Conservation (phyloP, 2,329 filamentous ascomycete species). For the Alternaria sp. region DNA sequence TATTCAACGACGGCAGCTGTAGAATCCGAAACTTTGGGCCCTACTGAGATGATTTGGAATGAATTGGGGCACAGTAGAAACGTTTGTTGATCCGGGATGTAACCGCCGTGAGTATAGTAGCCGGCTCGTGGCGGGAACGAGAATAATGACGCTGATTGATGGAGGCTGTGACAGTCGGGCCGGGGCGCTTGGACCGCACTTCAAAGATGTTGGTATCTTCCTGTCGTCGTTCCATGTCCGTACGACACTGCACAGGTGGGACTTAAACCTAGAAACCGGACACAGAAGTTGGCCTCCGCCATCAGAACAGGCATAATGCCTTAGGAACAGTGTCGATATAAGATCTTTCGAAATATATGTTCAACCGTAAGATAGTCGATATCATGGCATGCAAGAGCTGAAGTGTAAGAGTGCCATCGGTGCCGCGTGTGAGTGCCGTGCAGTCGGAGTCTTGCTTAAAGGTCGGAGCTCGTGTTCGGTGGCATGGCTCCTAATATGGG, state of each 20-base stretch:
- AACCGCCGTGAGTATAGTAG: conserved; percentile 28
- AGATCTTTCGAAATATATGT: conserved; percentile 13
- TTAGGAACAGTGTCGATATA: conserved; percentile 21
- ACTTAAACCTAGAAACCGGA: conserved; percentile 22
- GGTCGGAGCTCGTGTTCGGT: background rate
- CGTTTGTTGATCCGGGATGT: conserved; percentile 24
- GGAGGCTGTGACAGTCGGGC: conserved; percentile 14
- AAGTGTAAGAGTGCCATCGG: conserved; percentile 19
- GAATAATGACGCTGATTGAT: conserved; percentile 21
- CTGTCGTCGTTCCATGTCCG: conserved; percentile 41
- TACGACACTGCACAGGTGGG: conserved; percentile 39
- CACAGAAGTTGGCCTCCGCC: conserved; percentile 28
- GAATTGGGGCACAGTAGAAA: conserved; percentile 34
- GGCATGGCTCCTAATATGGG: background rate
- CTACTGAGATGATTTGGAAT: conserved; percentile 23
- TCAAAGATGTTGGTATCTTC: conserved; percentile 31
- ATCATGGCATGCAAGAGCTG: conserved; percentile 30
- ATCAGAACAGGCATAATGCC: conserved; percentile 24
- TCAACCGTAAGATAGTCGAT: conserved; percentile 16
- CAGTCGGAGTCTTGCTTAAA: conserved; percentile 3
- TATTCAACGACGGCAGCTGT: conserved; percentile 10
- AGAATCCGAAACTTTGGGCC: conserved; percentile 10
- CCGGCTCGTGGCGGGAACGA: conserved; percentile 38
- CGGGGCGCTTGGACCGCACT: conserved; percentile 24
- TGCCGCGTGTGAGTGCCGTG: conserved; percentile 16